Evolutionary conservation across 345 rosid species (phyloP), one percentile per base, ranked within the genome.

Genomic region (Cardamine resedifolia): DNA sequence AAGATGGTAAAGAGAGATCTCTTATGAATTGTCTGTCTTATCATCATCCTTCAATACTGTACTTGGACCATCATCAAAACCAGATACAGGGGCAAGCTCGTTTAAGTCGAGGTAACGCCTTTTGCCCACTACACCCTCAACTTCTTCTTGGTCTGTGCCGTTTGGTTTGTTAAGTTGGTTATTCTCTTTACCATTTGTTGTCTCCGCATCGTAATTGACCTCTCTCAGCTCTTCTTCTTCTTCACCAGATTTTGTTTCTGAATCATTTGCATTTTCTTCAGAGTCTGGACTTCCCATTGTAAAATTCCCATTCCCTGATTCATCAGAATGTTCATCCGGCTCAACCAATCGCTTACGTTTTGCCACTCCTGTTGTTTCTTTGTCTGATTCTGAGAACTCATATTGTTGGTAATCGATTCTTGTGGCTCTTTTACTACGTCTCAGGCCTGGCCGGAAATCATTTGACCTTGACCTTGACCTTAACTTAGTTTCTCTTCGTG

Each of bases 71-170:
- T 95, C 98, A 53, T 91, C 99, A 72, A 90, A 88, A 70, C 96
- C 92, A 68, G 98, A 86, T 44, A 91, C 92, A 4, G 99, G 99
- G 21, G 99, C 99, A 50, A 96, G 92, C 82, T 96, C 97, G 43
- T 96, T 96, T 75, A 96, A 74, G 90, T 96, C 99, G 15, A 96
- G 96, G 78, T 86, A 96, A 58, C 87, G 88, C 80, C 90, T 83
- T 77, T 88, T 88, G 41, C 77, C 84, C 34, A 71, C 80, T 50
- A 72, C 85, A 58, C 86, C 87, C 10, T 80, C 87, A 30, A 24
- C 85, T 81, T 88, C 97, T 71, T 83, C 89, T 83, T 83, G 89
- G 64, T 75, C 84, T 7, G 80, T 86, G 80, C 86, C 82, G 58
- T 66, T 81, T 60, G 82, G 39, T 74, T 85, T 75, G 74, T 75